Evolutionary conservation across 169 alveolate species (phyloP).

Genomic region (Plasmodium cynomolgi): DNA sequence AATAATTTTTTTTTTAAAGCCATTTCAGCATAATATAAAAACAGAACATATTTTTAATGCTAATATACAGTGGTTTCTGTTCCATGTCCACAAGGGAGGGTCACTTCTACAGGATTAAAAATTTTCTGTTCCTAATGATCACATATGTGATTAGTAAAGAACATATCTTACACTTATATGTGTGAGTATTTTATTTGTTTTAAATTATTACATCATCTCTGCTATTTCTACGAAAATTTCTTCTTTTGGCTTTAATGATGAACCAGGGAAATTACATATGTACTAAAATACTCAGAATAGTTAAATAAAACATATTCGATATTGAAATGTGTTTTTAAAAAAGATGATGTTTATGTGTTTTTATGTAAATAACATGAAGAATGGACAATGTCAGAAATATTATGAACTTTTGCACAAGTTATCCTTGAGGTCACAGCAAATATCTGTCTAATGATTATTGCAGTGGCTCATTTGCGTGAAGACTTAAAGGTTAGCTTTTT

Average conservation of each 20-base stretch:
- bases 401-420: slow-evolving; percentile 1
- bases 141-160: neutral
- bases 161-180: neutral
- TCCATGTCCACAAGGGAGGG: neutral
- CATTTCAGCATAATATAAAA: neutral
- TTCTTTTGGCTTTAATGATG: neutral
- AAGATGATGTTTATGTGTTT: neutral
- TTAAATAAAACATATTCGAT: neutral
- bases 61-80: neutral
- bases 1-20: neutral
- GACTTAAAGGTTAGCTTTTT: neutral
- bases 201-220: neutral
- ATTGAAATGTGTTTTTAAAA: neutral
- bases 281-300: neutral
- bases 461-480: neutral
- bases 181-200: neutral
- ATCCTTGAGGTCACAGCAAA: neutral
- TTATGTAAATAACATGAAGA: neutral
- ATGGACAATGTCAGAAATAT: neutral
- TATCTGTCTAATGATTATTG: neutral
- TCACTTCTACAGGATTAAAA: neutral
- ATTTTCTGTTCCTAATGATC: neutral
- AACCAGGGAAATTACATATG: neutral
- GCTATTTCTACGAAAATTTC: neutral
- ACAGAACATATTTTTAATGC: neutral